A percentile compares a stretch with the other conserved stretches of the same genome.
Evolutionary conservation across 2,329 filamentous ascomycete genomes (phyloP).

Genomic region (Phaeoacremonium minimum): DNA sequence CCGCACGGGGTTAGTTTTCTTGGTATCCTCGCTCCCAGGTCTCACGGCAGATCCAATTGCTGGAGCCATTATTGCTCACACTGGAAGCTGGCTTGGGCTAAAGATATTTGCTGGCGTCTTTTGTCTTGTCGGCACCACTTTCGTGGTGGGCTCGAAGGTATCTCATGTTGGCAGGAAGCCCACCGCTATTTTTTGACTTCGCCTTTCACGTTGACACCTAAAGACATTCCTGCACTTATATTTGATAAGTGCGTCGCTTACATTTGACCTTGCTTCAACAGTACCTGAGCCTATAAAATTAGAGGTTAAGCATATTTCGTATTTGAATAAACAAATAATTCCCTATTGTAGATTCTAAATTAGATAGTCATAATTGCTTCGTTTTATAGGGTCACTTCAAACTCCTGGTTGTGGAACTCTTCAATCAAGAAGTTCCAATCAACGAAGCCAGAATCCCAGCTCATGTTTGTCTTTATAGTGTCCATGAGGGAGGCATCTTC

Average conservation of each 20-base stretch:
- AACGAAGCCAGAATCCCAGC: conserved; percentile 10
- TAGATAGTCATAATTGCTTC: too few relatives aligned
- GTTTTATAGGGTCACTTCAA: too few relatives aligned
- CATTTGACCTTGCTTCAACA: too few relatives aligned
- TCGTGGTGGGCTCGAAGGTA: background rate
- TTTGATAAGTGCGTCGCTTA: too few relatives aligned
- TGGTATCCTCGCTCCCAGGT: conserved; percentile 49
- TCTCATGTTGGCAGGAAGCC: background rate
- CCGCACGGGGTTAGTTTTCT: conserved; percentile 40
- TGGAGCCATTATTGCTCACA: conserved; percentile 27
- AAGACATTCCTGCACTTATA: too few relatives aligned
- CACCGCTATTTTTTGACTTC: background rate
- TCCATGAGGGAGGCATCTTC: background rate
- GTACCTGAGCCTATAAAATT: too few relatives aligned
- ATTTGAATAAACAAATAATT: too few relatives aligned
- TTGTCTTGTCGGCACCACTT: background rate
- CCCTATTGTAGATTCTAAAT: too few relatives aligned
- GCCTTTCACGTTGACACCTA: too few relatives aligned
- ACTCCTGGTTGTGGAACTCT: conserved; percentile 16
- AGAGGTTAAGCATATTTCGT: too few relatives aligned
- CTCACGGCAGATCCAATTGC: conserved; percentile 54
- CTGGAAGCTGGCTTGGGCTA: conserved; percentile 6
- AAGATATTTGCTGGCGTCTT: conserved; percentile 9
- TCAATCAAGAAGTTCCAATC: conserved; percentile 22
- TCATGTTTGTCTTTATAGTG: conserved; percentile 1